Conservation (phyloP, 208 protist species). For the Wallacemonas sp. region DNA sequence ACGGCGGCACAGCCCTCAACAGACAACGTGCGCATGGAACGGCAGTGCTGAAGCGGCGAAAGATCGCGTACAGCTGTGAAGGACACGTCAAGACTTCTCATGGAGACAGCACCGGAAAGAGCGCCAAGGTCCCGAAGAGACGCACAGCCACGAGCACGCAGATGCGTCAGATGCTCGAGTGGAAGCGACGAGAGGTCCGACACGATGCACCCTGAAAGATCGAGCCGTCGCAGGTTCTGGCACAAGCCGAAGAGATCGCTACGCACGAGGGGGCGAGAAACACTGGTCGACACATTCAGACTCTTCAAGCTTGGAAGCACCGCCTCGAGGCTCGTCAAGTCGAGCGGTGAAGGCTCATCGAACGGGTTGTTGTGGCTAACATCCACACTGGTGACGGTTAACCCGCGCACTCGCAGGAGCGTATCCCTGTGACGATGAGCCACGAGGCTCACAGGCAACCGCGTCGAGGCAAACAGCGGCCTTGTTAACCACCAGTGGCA, state of each 20-base stretch:
- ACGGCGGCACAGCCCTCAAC: conserved; percentile 16
- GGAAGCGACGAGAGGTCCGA: conserved; percentile 24
- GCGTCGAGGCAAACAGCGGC: too few species aligned
- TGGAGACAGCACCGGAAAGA: too few species aligned
- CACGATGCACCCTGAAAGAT: conserved; percentile 24
- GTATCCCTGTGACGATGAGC: neutral
- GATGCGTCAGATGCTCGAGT: conserved; percentile 5
- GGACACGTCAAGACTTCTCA: too few species aligned
- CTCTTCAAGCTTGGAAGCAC: too few species aligned
- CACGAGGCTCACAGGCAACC: too few species aligned
- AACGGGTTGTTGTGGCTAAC: conserved; percentile 24
- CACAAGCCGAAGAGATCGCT: conserved; percentile 21
- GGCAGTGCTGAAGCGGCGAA: too few species aligned
- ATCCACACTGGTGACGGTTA: conserved; percentile 18
- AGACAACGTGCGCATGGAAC: conserved; percentile 9
- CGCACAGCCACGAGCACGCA: conserved; percentile 30
- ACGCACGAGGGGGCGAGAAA: too few species aligned
- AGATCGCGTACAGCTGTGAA: too few species aligned
- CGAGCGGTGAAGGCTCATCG: conserved; percentile 1
- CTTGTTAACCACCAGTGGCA: too few species aligned
- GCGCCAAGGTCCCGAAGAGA: conserved; percentile 21
- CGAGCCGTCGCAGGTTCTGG: conserved; percentile 20
- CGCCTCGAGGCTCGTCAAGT: too few species aligned
- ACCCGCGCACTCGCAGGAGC: conserved; percentile 18
- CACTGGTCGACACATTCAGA: too few species aligned